A percentile compares a stretch with the other conserved stretches of the same genome.
Conservation (phyloP, 306 rosid species). For the Fagus sylvatica region DNA sequence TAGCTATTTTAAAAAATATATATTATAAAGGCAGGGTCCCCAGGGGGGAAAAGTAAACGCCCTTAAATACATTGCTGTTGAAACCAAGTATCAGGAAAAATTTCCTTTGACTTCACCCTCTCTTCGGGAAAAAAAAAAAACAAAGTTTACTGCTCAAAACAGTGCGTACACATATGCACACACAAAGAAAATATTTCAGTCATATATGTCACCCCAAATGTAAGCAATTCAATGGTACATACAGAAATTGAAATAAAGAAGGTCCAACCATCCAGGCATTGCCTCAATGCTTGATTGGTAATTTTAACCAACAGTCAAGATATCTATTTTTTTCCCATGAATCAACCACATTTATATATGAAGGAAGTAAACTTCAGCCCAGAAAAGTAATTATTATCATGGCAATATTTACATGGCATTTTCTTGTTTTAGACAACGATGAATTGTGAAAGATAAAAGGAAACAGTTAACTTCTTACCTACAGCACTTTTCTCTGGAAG, state of each 20-base stretch:
- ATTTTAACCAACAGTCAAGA: not conserved
- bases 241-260: not conserved
- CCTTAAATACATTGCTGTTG: not conserved
- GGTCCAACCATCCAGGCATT: not conserved
- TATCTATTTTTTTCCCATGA: not conserved
- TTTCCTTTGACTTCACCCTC: not conserved
- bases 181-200: not conserved
- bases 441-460: constrained; percentile 1
- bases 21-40: not conserved
- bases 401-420: constrained; percentile 2
- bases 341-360: not conserved
- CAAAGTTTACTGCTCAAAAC: not conserved
- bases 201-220: not conserved
- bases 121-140: not conserved
- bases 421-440: constrained; percentile 17
- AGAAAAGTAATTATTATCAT: not conserved
- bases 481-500: constrained; percentile 99
- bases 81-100: no score
- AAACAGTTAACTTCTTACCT: constrained; percentile 56
- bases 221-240: not conserved
- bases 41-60: not conserved
- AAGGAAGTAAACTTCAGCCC: not conserved
- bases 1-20: not conserved
- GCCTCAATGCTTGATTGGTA: not conserved
- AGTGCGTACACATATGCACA: not conserved